A percentile compares a stretch with the other conserved stretches of the same genome.
These are phyloP conservation scores for Amaranthus palmeri DNA, from an alignment of 148 eudicot genomes.

Conservation along the genomic window DNA sequence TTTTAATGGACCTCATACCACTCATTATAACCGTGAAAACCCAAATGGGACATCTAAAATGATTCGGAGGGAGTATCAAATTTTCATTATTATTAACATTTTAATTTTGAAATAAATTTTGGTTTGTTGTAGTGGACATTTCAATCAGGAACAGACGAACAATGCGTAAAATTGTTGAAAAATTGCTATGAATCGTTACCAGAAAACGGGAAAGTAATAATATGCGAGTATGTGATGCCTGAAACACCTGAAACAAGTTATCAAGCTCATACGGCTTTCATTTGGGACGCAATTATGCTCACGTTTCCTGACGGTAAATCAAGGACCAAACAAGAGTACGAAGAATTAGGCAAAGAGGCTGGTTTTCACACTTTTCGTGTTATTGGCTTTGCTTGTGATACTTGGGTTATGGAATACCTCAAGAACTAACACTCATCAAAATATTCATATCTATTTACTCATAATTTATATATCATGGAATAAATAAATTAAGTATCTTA, in stretches of 20 bases:
- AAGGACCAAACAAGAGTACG: conserved; percentile 33
- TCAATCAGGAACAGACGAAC: conserved; percentile 37
- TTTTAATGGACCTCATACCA: too few species aligned
- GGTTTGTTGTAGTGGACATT: conserved; percentile 23
- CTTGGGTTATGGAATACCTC: conserved; percentile 31
- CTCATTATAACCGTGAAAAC: too few species aligned
- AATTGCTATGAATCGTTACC: conserved; percentile 37
- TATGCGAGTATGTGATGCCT: conserved; percentile 30
- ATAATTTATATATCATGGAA: neutral
- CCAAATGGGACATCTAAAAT: too few species aligned
- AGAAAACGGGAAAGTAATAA: conserved; percentile 32
- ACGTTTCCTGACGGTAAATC: conserved; percentile 34
- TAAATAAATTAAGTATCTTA: neutral
- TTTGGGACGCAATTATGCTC: conserved; percentile 27
- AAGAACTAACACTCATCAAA: neutral
- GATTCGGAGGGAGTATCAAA: too few species aligned
- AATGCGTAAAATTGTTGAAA: conserved; percentile 35
- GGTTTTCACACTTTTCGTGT: conserved; percentile 27
- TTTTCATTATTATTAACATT: too few species aligned
- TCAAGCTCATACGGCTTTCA: conserved; percentile 16
- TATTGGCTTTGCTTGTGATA: conserved; percentile 20
- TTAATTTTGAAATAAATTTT: neutral
- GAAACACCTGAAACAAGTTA: conserved; percentile 23
- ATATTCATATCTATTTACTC: too few species aligned
- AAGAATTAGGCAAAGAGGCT: conserved; percentile 32